These are phyloP conservation scores for Coniochaeta pulveracea DNA, from an alignment of 2,329 filamentous ascomycete species.

Conservation along the genomic window DNA sequence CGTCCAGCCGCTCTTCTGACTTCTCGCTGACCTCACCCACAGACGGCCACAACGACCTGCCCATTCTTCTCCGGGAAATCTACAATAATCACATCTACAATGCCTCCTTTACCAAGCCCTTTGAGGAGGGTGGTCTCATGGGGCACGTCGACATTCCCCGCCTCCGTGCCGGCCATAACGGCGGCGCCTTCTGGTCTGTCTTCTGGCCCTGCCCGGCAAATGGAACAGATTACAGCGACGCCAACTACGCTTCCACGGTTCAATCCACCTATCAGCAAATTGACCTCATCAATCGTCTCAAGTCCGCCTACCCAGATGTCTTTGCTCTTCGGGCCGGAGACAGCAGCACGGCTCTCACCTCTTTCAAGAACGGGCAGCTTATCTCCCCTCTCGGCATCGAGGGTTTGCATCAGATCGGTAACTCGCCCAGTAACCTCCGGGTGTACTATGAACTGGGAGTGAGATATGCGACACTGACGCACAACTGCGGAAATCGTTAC, in stretches of 20 bases:
- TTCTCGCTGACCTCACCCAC: slow-evolving; percentile 8
- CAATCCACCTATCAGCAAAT: slow-evolving; percentile 57
- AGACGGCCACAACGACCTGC: slow-evolving; percentile 88
- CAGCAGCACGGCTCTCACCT: slow-evolving; percentile 32
- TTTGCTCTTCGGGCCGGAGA: slow-evolving; percentile 57
- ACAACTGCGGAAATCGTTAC: slow-evolving; percentile 87
- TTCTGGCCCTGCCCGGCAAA: slow-evolving; percentile 67
- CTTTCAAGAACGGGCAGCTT: slow-evolving; percentile 50
- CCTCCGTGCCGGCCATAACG: slow-evolving; percentile 57
- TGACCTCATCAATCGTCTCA: slow-evolving; percentile 57
- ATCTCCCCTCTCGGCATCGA: slow-evolving; percentile 75
- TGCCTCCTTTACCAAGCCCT: slow-evolving; percentile 60
- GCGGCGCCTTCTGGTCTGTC: slow-evolving; percentile 90
- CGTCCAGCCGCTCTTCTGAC: slow-evolving; percentile 1
- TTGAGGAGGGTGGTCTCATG: slow-evolving; percentile 56
- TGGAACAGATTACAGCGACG: slow-evolving; percentile 61
- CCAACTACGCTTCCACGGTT: slow-evolving; percentile 27
- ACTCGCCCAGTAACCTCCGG: slow-evolving; percentile 65
- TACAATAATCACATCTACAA: slow-evolving; percentile 73
- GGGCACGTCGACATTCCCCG: slow-evolving; percentile 73
- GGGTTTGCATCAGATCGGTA: slow-evolving; percentile 88
- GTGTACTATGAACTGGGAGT: slow-evolving; percentile 69
- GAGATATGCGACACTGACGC: slow-evolving; percentile 79
- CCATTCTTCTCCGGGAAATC: slow-evolving; percentile 54
- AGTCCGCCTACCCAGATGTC: slow-evolving; percentile 50